Evolutionary conservation across 176 grass and related monocot species (phyloP), one percentile per base, ranked within the genome.

Genomic region (Carex pumila): DNA sequence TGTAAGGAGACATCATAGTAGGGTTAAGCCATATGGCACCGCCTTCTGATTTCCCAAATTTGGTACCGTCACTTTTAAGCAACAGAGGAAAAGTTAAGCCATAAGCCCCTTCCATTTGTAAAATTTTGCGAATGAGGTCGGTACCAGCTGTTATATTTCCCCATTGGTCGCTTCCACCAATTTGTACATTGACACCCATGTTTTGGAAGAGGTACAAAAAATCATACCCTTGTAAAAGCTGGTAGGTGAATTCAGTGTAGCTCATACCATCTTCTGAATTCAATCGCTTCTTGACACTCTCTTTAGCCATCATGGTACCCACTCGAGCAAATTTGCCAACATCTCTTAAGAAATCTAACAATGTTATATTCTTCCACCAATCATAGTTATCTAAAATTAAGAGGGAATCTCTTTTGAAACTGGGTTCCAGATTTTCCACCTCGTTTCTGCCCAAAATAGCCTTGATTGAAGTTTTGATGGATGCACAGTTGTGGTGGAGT

Each of bases 131-230:
- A 65, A 95, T 99, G 86, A 95, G 65, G 52, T 99, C 93, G 0
- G 96, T 99, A 15, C 93, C 93, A 0, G 93, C 96, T 0, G 93
- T 94, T 63, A 99, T 99, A 76, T 95, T 95, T 37, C 96, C 96
- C 96, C 96, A 99, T 69, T 99, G 96, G 85, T 99, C 93, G 17
- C 93, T 99, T 25, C 96, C 93, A n/a, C 96, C 93, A 15, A 99
- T 93, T 70, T 95, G 96, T 72, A 95, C 93, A 95, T 95, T 94
- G 61, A 94, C 93, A 78, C 89, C 91, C 84, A 91, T 92, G 83
- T 90, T 94, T 80, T 90, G 90, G 87, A 99, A 94, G 88, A 95
- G 81, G 67, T 94, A 84, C 45, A 99, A 47, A 54, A 94, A 99
- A 69, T 99, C 96, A 72, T 99, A 99, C 53, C 93, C 96, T 79